These are phyloP conservation scores for Podaxis sp. DNA, from an alignment of 768 basidiomycete genomes.

Conservation along the genomic window DNA sequence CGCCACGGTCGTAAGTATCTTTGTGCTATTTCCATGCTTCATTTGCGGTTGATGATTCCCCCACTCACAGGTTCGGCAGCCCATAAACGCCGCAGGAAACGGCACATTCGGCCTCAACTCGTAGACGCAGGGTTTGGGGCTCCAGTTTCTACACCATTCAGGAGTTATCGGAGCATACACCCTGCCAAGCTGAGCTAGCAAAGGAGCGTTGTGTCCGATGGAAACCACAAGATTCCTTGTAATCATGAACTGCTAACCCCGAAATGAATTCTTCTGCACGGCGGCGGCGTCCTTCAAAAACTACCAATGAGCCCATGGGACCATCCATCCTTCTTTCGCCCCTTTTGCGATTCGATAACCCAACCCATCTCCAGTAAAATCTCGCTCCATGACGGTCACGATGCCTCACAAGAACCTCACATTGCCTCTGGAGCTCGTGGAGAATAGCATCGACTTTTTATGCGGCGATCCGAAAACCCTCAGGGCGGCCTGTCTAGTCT, in stretches of 20 bases:
- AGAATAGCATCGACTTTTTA: constrained; percentile 7
- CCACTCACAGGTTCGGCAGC: background rate
- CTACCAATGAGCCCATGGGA: background rate
- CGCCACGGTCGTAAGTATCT: background rate
- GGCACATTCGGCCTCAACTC: background rate
- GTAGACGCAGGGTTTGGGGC: background rate
- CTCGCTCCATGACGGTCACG: background rate
- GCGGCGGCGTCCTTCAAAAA: constrained; percentile 14
- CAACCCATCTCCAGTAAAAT: background rate
- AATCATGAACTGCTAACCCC: constrained; percentile 6
- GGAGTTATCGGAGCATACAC: constrained; percentile 4
- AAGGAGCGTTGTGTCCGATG: background rate
- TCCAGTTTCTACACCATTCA: constrained; percentile 7
- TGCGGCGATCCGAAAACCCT: constrained; percentile 9
- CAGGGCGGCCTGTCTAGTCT: constrained; percentile 6
- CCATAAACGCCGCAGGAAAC: constrained; percentile 6
- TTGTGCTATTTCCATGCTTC: background rate
- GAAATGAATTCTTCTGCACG: constrained; percentile 7
- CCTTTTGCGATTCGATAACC: background rate
- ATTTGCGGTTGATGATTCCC: background rate
- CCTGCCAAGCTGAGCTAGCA: constrained; percentile 5
- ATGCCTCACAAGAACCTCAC: background rate
- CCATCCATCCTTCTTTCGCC: background rate
- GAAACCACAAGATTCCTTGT: constrained; percentile 2
- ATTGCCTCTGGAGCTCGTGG: constrained; percentile 9